Base-by-base conservation (phyloP, 768 basidiomycete genomes). In the Lactifluus hygrophoroides region DNA sequence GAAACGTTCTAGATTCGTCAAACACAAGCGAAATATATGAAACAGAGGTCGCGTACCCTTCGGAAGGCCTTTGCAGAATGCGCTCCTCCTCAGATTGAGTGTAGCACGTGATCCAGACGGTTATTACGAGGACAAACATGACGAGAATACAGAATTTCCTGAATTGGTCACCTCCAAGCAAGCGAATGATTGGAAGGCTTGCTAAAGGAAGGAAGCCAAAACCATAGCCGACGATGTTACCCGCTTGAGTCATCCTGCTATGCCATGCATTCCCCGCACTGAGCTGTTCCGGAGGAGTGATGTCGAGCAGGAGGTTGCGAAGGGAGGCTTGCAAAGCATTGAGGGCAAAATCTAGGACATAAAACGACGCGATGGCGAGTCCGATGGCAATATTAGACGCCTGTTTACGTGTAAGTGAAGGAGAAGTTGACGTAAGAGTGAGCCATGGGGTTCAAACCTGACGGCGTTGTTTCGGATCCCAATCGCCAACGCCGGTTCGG, bases 221-320 rank as follows among this genome's bases (percentile, higher is more conserved):
- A 1, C 90, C 90, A 73, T 85, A 97, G 9, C 96, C 96, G 62
- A 97, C 70, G 49, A 98, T 95, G 68, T 96, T 98, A 21, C 94
- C 96, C n/a, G 93, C 84, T 68, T 98, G 93, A 44, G 84, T 87
- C 89, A 97, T 96, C 61, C 92, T 79, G 46, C 94, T 89, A 58
- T 97, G 94, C 94, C 95, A 99, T 34, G 96, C 96, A 73, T 98
- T 99, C 4, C 88, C 93, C n/a, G 84, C 80, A 56, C 86, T 93
- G 13, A 97, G 81, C 70, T 97, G 95, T 61, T 85, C 81, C 14
- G 90, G 81, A 6, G 96, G 94, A 0, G 91, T 83, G 51, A 95
- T 74, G 69, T 99, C 96, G 58, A 99, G 78, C 13, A 97, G 77
- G n/a, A 99, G 82, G 71, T 96, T 96, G 50, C 94, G 78, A 34